phyloP scores from a whole-genome alignment of 2,329 filamentous ascomycete genomes.

The Cladophialophora chaetospira region DNA sequence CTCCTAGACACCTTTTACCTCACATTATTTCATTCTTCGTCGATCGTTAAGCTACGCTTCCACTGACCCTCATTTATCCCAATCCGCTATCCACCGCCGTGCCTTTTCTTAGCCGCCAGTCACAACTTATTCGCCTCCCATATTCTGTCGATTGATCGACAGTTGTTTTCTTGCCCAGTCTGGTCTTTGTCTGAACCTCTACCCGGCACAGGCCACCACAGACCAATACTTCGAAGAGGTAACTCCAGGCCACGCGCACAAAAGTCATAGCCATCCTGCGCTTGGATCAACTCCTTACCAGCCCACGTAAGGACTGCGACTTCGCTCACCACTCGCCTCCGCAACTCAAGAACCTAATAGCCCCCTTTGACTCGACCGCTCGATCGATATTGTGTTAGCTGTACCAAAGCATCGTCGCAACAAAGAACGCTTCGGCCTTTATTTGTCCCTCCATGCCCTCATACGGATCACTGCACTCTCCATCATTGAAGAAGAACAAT shows the following conservation, averaged over 20 bases:
- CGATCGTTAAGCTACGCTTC: conserved; percentile 22
- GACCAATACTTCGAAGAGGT: background rate
- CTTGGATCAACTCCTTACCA: conserved; percentile 22
- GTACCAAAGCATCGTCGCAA: background rate
- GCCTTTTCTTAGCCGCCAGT: conserved; percentile 17
- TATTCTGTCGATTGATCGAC: conserved; percentile 11
- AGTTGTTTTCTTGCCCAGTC: conserved; percentile 17
- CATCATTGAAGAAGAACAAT: conserved; percentile 68
- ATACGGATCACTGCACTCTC: conserved; percentile 72
- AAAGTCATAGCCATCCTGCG: conserved; percentile 19
- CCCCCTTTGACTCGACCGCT: conserved; percentile 7
- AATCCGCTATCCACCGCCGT: conserved; percentile 10
- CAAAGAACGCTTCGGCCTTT: conserved; percentile 7
- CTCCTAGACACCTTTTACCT: conserved; percentile 16
- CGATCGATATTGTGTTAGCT: background rate
- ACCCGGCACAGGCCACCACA: conserved; percentile 11
- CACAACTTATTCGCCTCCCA: conserved; percentile 15
- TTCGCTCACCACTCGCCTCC: background rate
- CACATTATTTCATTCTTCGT: conserved; percentile 19
- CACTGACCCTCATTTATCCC: conserved; percentile 14
- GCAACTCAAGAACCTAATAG: background rate
- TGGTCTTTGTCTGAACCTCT: conserved; percentile 5
- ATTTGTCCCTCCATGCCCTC: conserved; percentile 62
- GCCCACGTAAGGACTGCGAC: conserved; percentile 22
- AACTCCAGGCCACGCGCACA: conserved; percentile 15